Conservation (phyloP, 805 yeast species). For the Naumovozyma castellii region DNA sequence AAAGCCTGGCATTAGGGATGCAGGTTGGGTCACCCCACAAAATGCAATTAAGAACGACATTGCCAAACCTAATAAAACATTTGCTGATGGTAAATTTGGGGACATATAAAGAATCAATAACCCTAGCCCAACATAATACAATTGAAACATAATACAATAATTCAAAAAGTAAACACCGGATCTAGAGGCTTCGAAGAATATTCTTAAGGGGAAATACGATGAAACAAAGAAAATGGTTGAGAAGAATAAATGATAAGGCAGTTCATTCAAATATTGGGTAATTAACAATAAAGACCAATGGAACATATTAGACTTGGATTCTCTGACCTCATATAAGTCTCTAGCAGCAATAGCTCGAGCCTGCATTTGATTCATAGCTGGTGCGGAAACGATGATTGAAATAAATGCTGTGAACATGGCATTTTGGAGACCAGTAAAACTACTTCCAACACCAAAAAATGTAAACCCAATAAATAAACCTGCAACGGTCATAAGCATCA, state of each 20-base stretch:
- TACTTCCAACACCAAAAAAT: constrained; percentile 42
- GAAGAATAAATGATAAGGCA: constrained; percentile 28
- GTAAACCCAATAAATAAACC: constrained; percentile 46
- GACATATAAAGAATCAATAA: constrained; percentile 25
- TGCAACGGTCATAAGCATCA: constrained; percentile 35
- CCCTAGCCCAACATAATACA: constrained; percentile 35
- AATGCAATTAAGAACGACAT: constrained; percentile 29
- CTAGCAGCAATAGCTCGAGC: constrained; percentile 31
- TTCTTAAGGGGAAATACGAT: constrained; percentile 34
- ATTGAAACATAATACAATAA: constrained; percentile 35
- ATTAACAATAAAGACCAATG: constrained; percentile 33
- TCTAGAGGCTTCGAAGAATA: constrained; percentile 25
- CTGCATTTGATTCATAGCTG: constrained; percentile 34
- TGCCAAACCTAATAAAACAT: constrained; percentile 17
- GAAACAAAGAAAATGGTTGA: constrained; percentile 29
- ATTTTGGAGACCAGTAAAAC: constrained; percentile 35
- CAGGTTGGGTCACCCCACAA: constrained; percentile 34
- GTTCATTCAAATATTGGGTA: constrained; percentile 29
- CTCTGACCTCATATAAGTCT: constrained; percentile 35
- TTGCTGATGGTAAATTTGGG: constrained; percentile 23
- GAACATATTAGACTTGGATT: constrained; percentile 33
- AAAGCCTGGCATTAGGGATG: constrained; percentile 32
- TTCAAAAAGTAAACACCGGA: constrained; percentile 46
- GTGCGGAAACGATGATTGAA: constrained; percentile 33
- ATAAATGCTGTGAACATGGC: constrained; percentile 33